Evolutionary conservation across 371 early-diverging fungal genomes (phyloP).

Genomic region (Neoconidiobolus thromboides): DNA sequence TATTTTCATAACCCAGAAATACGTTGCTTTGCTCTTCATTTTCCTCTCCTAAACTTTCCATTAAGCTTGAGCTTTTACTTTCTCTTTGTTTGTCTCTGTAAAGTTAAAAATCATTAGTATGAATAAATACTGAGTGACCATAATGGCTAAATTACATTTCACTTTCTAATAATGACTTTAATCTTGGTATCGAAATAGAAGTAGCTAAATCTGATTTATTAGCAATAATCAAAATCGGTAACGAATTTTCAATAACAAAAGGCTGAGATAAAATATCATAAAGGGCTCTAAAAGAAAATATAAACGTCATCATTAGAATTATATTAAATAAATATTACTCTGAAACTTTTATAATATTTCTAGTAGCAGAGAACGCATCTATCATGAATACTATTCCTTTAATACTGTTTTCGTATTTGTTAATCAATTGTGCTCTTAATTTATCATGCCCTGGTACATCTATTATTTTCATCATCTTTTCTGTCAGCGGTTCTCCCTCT

Average conservation of each 20-base stretch:
- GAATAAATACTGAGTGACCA: no score
- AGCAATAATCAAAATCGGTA: slow-evolving; percentile 52
- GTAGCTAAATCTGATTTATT: slow-evolving; percentile 66
- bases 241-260: slow-evolving; percentile 25
- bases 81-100: no score
- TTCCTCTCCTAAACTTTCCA: slow-evolving; percentile 6
- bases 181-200: slow-evolving; percentile 37
- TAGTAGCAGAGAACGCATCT: slow-evolving; percentile 38
- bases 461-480: slow-evolving; percentile 34
- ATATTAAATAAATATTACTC: slow-evolving; percentile 17
- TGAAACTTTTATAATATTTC: slow-evolving; percentile 27
- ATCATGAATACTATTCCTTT: slow-evolving; percentile 58
- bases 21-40: slow-evolving; percentile 21
- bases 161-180: slow-evolving; percentile 38
- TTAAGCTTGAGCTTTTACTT: no score
- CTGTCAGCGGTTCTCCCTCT: slow-evolving; percentile 4
- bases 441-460: slow-evolving; percentile 82
- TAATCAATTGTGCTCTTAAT: slow-evolving; percentile 39
- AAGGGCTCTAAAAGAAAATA: slow-evolving; percentile 21
- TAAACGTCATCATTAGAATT: neutral
- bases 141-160: slow-evolving; percentile 35
- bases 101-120: no score
- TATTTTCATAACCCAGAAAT: slow-evolving; percentile 60
- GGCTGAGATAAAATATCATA: slow-evolving; percentile 55
- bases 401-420: slow-evolving; percentile 41